A percentile compares a stretch with the other conserved stretches of the same genome.
Evolutionary conservation across 371 early-diverging fungal species (phyloP).

Genomic region (Mortierella sp.): DNA sequence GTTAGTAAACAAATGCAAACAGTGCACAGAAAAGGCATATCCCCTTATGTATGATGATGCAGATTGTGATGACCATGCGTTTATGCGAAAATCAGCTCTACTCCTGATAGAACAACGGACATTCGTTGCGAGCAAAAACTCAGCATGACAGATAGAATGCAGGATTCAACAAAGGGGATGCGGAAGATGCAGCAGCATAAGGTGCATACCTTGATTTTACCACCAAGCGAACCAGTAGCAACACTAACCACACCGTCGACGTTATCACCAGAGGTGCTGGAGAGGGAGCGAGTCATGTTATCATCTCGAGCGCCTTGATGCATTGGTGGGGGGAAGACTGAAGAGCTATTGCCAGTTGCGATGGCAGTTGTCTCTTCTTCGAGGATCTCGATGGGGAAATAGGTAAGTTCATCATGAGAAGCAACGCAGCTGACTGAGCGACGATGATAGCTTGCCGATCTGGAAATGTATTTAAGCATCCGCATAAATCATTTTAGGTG

Average conservation of each 20-base stretch:
- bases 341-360: conserved; percentile 21
- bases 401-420: conserved; percentile 33
- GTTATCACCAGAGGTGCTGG: conserved; percentile 13
- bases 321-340: conserved; percentile 18
- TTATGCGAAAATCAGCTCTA: conserved; percentile 24
- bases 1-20: conserved; percentile 11
- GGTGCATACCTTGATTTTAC: conserved; percentile 43
- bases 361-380: conserved; percentile 40
- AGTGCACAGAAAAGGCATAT: conserved; percentile 2
- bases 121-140: background rate
- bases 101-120: conserved; percentile 5
- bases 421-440: conserved; percentile 51
- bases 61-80: conserved; percentile 18
- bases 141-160: background rate
- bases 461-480: conserved; percentile 22
- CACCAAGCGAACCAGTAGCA: conserved; percentile 38
- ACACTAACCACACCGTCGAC: conserved; percentile 28
- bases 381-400: conserved; percentile 31
- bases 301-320: conserved; percentile 32
- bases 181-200: background rate
- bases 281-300: conserved; percentile 22
- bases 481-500: conserved; percentile 10
- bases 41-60: background rate
- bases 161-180: background rate
- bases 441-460: conserved; percentile 46